These are phyloP conservation scores for Arctium lappa DNA, from an alignment of 129 eudicot genomes.

Conservation along the genomic window DNA sequence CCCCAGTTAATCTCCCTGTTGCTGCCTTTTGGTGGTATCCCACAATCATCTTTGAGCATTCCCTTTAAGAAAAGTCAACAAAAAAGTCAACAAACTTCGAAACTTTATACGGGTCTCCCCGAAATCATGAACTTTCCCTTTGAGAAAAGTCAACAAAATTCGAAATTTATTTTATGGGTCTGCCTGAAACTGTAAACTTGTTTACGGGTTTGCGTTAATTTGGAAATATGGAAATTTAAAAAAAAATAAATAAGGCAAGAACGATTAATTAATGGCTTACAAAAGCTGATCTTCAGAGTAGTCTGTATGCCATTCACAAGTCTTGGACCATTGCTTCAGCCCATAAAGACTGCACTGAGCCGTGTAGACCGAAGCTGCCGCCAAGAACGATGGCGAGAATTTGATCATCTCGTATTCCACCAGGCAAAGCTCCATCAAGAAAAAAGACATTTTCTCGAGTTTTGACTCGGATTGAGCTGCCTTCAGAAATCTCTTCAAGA, in stretches of 20 bases:
- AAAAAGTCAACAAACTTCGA: conserved; percentile 1
- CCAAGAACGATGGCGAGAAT: conserved; percentile 70
- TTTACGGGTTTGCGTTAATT: background rate
- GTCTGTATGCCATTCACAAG: conserved; percentile 70
- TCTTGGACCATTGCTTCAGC: conserved; percentile 72
- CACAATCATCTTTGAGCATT: conserved; percentile 73
- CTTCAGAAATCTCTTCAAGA: conserved; percentile 78
- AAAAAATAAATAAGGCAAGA: background rate
- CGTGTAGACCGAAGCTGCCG: conserved; percentile 87
- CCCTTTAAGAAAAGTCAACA: conserved; percentile 39
- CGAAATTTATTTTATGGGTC: background rate
- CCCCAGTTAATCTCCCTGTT: conserved; percentile 79
- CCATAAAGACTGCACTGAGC: conserved; percentile 82
- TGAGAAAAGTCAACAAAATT: background rate
- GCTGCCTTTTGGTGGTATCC: conserved; percentile 69
- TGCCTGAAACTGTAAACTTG: background rate
- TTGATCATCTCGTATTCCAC: conserved; percentile 89
- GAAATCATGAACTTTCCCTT: conserved; percentile 19
- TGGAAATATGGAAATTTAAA: background rate
- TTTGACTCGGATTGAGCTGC: conserved; percentile 84
- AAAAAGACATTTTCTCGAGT: conserved; percentile 59
- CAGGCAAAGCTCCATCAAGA: conserved; percentile 79
- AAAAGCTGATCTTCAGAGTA: conserved; percentile 73
- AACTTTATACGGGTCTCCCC: background rate
- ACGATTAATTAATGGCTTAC: conserved; percentile 42